Base-by-base conservation (phyloP, 345 rosid genomes). In the Eucalyptus grandis region DNA sequence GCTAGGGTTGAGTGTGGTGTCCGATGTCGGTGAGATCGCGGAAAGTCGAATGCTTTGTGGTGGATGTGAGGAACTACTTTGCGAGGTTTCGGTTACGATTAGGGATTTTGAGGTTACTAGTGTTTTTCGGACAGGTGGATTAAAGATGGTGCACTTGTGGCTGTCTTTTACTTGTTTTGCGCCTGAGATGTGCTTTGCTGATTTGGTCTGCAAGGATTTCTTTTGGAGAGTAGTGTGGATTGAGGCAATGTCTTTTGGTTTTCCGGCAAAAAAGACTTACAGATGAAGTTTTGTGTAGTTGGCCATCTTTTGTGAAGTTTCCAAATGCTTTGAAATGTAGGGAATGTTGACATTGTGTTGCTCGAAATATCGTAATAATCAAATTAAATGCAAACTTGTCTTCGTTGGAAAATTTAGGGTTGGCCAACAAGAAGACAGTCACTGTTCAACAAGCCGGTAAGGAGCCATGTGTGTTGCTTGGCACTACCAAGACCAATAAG, bases 401-500 rank as follows among this genome's bases (percentile, higher is more conserved):
- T 89, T 47, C 1, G 44, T 81, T 40, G 44, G 51, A 37, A 10
- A 30, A 11, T 85, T 30, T 37, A 97, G 98, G 98, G 37, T 92
- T 98, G 95, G 96, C 99, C 37, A 98, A 97, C 94, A 93, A 91
- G 87, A 96, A 95, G 90, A 96, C 99, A 1, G 96, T 97, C n/a
- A 93, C 95, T 19, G 93, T 98, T 91, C 98, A 94, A 94, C 69
- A 92, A 31, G 98, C 90, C 26, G 91, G 88, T 37, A 93, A 95
- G 91, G 99, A 97, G 27, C 94, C 91, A 87, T 91, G 92, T 56
- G 94, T 97, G 86, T 92, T 96, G 86, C 94, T 98, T 14, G 96
- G 96, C 26, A 97, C 98, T 10, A 90, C 95, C 31, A 98, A 96
- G 96, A 95, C 97, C 88, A 98, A 94, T 96, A 95, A 93, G 87